Evolutionary conservation across 306 rosid genomes (phyloP).

Genomic region (Rubus idaeus): DNA sequence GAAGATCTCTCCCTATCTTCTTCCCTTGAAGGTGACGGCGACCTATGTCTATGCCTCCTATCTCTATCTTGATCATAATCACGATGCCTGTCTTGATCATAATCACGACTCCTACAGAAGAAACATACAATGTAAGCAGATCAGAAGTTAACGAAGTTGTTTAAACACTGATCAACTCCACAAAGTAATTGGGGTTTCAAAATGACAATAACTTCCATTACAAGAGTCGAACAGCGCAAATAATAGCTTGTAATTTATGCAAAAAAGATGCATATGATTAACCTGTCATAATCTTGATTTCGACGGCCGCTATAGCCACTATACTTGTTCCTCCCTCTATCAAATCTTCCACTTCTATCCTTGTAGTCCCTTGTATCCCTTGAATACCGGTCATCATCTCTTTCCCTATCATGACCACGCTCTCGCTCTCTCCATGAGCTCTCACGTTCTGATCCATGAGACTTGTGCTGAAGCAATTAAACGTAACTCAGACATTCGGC

Average conservation of each 20-base stretch:
- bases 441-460: conserved; percentile 52
- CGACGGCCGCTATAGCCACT: conserved; percentile 37
- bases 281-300: conserved; percentile 57
- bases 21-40: conserved; percentile 43
- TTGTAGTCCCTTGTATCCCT: conserved; percentile 37
- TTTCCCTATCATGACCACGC: conserved; percentile 42
- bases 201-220: neutral
- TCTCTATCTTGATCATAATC: conserved; percentile 52
- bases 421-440: conserved; percentile 45
- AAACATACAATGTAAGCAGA: conserved; percentile 1
- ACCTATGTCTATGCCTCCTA: conserved; percentile 46
- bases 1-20: conserved; percentile 53
- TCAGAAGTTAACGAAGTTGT: neutral
- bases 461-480: conserved; percentile 43
- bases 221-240: neutral
- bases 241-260: neutral
- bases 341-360: conserved; percentile 43
- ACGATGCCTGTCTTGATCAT: conserved; percentile 45
- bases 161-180: neutral
- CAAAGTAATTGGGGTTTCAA: neutral
- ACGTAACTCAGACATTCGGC: conserved; percentile 17
- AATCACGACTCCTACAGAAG: conserved; percentile 46
- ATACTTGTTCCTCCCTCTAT: conserved; percentile 45
- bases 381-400: conserved; percentile 31
- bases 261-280: conserved; percentile 1